Conservation (phyloP, 805 yeast genomes). For the Yamadazyma takamatsuzukensis region DNA sequence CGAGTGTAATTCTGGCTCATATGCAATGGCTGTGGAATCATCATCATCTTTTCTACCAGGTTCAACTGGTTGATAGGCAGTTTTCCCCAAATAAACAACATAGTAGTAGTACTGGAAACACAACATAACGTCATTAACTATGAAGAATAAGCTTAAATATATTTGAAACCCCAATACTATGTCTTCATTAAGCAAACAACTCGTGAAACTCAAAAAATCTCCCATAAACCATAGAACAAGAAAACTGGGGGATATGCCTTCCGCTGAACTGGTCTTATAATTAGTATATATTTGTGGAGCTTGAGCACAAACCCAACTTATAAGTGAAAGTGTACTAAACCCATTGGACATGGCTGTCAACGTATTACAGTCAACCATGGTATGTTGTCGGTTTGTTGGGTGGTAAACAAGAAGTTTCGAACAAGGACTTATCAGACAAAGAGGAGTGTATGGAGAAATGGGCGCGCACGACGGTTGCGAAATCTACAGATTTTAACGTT, state of each 20-base stretch:
- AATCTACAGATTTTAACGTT: too few species aligned
- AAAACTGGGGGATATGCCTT: conserved; percentile 61
- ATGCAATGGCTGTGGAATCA: not conserved
- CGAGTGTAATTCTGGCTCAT: conserved; percentile 1
- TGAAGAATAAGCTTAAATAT: conserved; percentile 36
- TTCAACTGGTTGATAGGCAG: conserved; percentile 1
- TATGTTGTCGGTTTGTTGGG: too few species aligned
- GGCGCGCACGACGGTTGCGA: too few species aligned
- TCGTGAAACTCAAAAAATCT: conserved; percentile 50
- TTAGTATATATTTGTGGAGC: conserved; percentile 65
- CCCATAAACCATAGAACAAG: conserved; percentile 64
- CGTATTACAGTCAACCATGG: conserved; percentile 6
- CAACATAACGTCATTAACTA: conserved; percentile 35
- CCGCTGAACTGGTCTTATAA: conserved; percentile 57
- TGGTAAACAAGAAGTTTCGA: too few species aligned
- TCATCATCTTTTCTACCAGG: conserved; percentile 2
- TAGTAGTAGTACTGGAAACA: conserved; percentile 42
- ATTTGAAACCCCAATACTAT: conserved; percentile 36
- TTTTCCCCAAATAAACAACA: too few species aligned
- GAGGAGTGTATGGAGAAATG: too few species aligned
- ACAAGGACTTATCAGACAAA: too few species aligned
- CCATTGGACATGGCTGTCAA: conserved; percentile 19
- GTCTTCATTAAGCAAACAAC: conserved; percentile 38
- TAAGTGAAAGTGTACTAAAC: conserved; percentile 42
- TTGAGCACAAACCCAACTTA: conserved; percentile 72